A percentile compares a stretch with the other conserved stretches of the same genome.
These are phyloP conservation scores for Suillus cothurnatus DNA, from an alignment of 768 basidiomycete genomes.

Conservation along the genomic window DNA sequence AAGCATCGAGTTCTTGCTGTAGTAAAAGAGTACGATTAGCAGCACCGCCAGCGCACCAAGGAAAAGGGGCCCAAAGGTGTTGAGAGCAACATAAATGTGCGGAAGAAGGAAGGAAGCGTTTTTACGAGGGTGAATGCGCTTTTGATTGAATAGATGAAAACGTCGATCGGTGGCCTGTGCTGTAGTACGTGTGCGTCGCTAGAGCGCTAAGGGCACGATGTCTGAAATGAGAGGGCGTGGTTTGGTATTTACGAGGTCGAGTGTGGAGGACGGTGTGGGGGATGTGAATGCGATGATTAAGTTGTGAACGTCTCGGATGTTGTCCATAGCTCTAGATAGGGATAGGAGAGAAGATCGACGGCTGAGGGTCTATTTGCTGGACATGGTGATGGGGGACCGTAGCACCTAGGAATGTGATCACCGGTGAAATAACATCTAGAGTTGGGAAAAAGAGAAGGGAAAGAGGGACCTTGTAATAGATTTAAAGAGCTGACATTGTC, in stretches of 20 bases:
- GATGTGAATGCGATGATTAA: conserved; percentile 55
- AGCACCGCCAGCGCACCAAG: too few species aligned
- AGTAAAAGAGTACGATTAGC: too few species aligned
- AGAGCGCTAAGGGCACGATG: conserved; percentile 73
- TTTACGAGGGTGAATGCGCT: conserved; percentile 81
- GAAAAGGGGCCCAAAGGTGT: too few species aligned
- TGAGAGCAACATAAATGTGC: conserved; percentile 56
- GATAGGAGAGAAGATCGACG: conserved; percentile 40
- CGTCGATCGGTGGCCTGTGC: conserved; percentile 90
- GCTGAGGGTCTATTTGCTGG: conserved; percentile 71
- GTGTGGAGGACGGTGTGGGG: conserved; percentile 46
- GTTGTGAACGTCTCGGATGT: conserved; percentile 67
- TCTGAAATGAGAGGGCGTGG: conserved; percentile 49
- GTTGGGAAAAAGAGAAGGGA: conserved; percentile 51
- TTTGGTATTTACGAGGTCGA: conserved; percentile 25
- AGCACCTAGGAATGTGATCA: conserved; percentile 61
- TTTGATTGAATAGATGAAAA: conserved; percentile 89
- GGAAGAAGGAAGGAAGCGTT: conserved; percentile 81
- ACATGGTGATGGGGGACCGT: conserved; percentile 58
- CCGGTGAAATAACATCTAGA: conserved; percentile 55
- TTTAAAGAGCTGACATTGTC: conserved; percentile 84
- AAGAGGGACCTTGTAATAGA: conserved; percentile 82
- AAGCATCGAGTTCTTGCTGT: too few species aligned
- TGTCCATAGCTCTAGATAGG: conserved; percentile 83
- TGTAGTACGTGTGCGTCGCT: conserved; percentile 75